A percentile compares a stretch with the other conserved stretches of the same genome.
Evolutionary conservation across 2,329 filamentous ascomycete genomes (phyloP).

Genomic region (Aspergillus hiratsukae): DNA sequence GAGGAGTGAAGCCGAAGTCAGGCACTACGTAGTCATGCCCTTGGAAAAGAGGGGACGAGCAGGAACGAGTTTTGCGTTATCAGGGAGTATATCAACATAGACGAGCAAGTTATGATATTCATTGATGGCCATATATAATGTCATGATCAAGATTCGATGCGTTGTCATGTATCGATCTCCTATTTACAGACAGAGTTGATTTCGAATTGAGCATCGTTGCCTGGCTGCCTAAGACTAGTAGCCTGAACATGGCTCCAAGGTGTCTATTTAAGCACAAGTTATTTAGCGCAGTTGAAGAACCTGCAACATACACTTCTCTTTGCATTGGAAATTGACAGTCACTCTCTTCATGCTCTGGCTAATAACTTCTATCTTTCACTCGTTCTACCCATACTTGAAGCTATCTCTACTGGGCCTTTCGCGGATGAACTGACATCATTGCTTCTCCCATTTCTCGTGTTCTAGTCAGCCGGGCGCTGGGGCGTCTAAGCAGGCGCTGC

Average conservation of each 20-base stretch:
- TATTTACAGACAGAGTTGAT: background rate
- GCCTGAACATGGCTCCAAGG: background rate
- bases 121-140: background rate
- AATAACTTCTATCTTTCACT: background rate
- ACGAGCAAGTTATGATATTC: background rate
- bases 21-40: background rate
- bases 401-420: background rate
- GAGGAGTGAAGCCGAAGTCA: slow-evolving; percentile 11
- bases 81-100: background rate
- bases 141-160: background rate
- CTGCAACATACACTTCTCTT: background rate
- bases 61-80: background rate
- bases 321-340: background rate
- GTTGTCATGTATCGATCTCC: background rate
- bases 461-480: background rate
- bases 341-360: background rate
- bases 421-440: background rate
- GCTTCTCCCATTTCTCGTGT: background rate
- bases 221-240: background rate
- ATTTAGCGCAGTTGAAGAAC: background rate
- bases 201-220: background rate
- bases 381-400: background rate
- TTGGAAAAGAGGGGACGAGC: background rate
- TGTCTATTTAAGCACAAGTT: background rate
- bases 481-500: background rate